Percentiles rank a stretch among this genome's conserved stretches.
Conservation (phyloP, 495 filamentous ascomycete species). For the Cercophora sp. region DNA sequence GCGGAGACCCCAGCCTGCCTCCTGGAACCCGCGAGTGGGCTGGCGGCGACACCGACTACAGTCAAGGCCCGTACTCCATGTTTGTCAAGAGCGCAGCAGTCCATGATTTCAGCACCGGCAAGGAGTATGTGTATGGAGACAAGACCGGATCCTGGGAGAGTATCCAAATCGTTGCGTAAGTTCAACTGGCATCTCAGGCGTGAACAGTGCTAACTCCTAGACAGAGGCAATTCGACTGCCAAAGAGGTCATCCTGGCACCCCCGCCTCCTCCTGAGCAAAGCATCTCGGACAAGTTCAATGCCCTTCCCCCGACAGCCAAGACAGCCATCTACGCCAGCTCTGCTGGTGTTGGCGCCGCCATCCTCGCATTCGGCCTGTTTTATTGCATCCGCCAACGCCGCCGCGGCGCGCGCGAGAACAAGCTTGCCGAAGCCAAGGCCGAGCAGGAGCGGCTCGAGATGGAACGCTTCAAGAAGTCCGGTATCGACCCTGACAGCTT, state of each 20-base stretch:
- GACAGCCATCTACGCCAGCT: slow-evolving; percentile 58
- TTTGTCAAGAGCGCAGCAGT: slow-evolving; percentile 62
- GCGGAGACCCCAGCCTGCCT: slow-evolving; percentile 64
- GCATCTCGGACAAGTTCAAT: slow-evolving; percentile 52
- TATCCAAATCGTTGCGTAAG: slow-evolving; percentile 64
- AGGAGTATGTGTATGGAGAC: slow-evolving; percentile 66
- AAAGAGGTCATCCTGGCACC: slow-evolving; percentile 37
- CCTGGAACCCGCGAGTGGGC: slow-evolving; percentile 64
- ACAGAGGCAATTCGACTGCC: slow-evolving; percentile 63
- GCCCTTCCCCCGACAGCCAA: slow-evolving; percentile 51
- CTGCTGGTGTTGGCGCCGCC: slow-evolving; percentile 46
- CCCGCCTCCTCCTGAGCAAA: slow-evolving; percentile 21
- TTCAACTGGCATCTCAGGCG: slow-evolving; percentile 8
- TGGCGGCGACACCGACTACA: slow-evolving; percentile 71
- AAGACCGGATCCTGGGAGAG: slow-evolving; percentile 61
- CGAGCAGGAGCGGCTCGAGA: slow-evolving; percentile 59
- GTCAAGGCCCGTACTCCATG: slow-evolving; percentile 69
- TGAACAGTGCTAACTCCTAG: slow-evolving; percentile 7
- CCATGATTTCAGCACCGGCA: slow-evolving; percentile 64
- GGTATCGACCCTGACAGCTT: slow-evolving; percentile 46
- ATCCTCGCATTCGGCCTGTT: slow-evolving; percentile 46
- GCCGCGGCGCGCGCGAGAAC: slow-evolving; percentile 60
- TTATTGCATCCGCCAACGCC: slow-evolving; percentile 65
- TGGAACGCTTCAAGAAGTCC: slow-evolving; percentile 50
- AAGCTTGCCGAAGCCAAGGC: slow-evolving; percentile 51